Conservation (phyloP, 2,329 filamentous ascomycete species). For the Arthrobotrys pseudoclavata region DNA sequence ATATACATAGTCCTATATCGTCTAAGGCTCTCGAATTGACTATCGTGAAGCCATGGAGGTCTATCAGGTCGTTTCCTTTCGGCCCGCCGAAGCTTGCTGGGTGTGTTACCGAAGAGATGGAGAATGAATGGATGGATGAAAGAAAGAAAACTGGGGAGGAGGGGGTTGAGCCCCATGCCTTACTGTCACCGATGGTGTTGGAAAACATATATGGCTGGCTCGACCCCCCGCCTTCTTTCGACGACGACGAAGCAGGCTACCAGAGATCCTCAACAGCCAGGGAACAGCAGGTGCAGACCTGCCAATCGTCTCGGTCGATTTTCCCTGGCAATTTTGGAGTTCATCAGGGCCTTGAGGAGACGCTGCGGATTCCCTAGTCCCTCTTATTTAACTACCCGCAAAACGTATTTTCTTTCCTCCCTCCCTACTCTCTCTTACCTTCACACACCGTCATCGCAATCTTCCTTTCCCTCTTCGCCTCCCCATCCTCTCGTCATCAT, state of each 20-base stretch:
- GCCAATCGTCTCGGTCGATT: neutral
- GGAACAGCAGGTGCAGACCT: neutral
- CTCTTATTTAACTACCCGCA: neutral
- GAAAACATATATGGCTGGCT: neutral
- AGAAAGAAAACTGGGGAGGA: neutral
- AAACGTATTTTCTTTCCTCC: constrained; percentile 1
- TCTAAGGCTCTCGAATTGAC: neutral
- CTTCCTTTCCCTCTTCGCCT: constrained; percentile 10
- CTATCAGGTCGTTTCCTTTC: neutral
- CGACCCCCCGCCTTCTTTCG: neutral
- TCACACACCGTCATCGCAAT: neutral
- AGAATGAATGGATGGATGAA: neutral
- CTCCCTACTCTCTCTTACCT: constrained; percentile 5
- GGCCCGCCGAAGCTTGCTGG: neutral
- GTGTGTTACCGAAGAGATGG: neutral
- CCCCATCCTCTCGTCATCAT: neutral
- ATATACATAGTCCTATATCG: neutral
- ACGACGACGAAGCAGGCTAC: constrained; percentile 8
- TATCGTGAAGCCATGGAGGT: constrained; percentile 1
- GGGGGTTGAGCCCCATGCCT: neutral
- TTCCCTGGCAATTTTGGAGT: neutral
- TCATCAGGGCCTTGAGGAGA: neutral
- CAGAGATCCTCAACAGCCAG: neutral
- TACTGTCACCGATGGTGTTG: neutral
- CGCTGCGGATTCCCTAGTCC: neutral